Conservation (phyloP, 1,284 basidiomycete genomes). For the Cystobasidium pallidum region DNA sequence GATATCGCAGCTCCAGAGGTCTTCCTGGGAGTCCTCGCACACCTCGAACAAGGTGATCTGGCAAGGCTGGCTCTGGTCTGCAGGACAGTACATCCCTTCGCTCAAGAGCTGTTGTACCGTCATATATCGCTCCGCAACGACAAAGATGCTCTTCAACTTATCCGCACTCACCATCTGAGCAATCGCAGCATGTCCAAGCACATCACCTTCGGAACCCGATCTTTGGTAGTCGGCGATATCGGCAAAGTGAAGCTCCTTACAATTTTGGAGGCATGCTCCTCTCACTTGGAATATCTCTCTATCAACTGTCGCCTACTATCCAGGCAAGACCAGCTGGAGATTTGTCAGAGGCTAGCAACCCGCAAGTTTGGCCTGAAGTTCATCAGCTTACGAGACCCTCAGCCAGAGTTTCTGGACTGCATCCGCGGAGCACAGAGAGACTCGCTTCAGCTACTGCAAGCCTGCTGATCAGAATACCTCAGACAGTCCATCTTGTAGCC, state of each 20-base stretch:
- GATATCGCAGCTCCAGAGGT: neutral
- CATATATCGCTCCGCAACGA: conserved; percentile 7
- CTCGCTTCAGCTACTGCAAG: no score
- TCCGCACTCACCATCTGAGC: neutral
- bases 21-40: conserved; percentile 2
- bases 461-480: no score
- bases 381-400: neutral
- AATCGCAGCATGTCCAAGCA: neutral
- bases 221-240: neutral
- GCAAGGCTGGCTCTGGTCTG: neutral
- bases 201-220: neutral
- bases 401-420: neutral
- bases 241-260: conserved; percentile 19
- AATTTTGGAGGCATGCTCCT: neutral
- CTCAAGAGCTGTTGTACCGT: neutral
- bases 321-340: conserved; percentile 5
- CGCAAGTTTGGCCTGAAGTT: neutral
- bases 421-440: neutral
- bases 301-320: conserved; percentile 13
- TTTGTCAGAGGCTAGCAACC: neutral
- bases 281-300: conserved; percentile 3
- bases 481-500: no score
- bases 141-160: conserved; percentile 12
- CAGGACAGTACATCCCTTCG: neutral
- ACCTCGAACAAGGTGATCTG: conserved; percentile 9